phyloP scores from a whole-genome alignment of 257 asterid species.

The Petunia secreta region DNA sequence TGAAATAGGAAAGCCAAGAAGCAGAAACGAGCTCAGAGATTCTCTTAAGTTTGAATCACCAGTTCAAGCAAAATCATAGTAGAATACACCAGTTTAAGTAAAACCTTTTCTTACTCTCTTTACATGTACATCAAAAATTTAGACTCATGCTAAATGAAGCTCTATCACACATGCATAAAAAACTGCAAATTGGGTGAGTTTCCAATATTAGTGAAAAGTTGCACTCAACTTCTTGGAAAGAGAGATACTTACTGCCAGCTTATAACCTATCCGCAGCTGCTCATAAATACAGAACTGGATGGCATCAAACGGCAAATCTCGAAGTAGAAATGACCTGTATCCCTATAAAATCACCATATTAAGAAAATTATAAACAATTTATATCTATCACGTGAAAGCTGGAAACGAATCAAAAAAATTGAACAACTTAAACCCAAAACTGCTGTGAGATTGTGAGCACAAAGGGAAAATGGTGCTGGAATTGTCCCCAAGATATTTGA shows the following conservation, averaged over 20 bases:
- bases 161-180: conserved; percentile 9
- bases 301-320: conserved; percentile 86
- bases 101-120: conserved; percentile 6
- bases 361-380: background rate
- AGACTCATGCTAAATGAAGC: background rate
- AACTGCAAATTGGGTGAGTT: background rate
- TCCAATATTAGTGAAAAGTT: conserved; percentile 18
- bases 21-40: background rate
- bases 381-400: conserved; percentile 11
- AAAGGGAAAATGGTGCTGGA: conserved; percentile 7
- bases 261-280: conserved; percentile 92
- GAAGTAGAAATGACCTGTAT: conserved; percentile 78
- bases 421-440: background rate
- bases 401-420: conserved; percentile 15
- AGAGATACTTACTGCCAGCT: conserved; percentile 70
- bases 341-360: conserved; percentile 51
- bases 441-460: background rate
- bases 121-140: conserved; percentile 16
- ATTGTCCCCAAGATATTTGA: background rate
- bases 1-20: background rate
- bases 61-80: background rate
- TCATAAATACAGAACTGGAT: conserved; percentile 87
- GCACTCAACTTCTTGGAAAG: background rate
- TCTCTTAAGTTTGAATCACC: background rate
- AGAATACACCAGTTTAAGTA: background rate